Base-by-base conservation (phyloP, 345 rosid species). In the Hibiscus trionum region DNA sequence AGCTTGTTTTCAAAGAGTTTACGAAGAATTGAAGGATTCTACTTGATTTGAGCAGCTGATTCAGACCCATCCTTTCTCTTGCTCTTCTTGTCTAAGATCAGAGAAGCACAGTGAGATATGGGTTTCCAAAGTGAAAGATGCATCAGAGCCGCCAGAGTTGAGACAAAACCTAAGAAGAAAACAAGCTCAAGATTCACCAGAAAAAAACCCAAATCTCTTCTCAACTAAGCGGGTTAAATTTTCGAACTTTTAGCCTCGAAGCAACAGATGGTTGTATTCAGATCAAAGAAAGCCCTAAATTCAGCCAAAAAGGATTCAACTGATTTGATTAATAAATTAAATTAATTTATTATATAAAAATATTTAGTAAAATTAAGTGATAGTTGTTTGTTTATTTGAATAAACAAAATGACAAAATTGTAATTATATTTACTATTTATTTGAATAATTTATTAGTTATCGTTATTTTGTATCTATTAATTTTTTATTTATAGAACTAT, bases 61-160 rank as follows among this genome's bases (percentile, higher is more conserved):
- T 85, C 86, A 8, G 97, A 83, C 69, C 88, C 96, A 84, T 86
- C 15, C 75, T 84, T 83, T 74, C 78, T 90, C 71, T 86, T 82
- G 80, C 88, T 83, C 94, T 87, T 92, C 89, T 92, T 92, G 84
- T 92, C 96, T 35, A 95, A 78, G 70, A 90, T 77, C 8, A 92
- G 83, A 79, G 99, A 93, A 82, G 97, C 97, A 81, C 99, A 92
- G 83, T 92, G 97, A 70, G 97, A 88, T 78, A 95, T 87, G 67
- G 99, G 98, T 80, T 95, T 95, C 99, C 98, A 95, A 75, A 91
- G 83, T 78, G 96, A 95, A 82, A 91, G 87, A 89, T 92, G 97
- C 99, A 95, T 95, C 77, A 80, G 80, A 77, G 35, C 81, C 64
- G 70, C 47, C 67, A 79, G 35, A 75, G 15, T 15, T 58, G 57